Conservation (phyloP, 2,329 filamentous ascomycete species). For the Gremmenia infestans region DNA sequence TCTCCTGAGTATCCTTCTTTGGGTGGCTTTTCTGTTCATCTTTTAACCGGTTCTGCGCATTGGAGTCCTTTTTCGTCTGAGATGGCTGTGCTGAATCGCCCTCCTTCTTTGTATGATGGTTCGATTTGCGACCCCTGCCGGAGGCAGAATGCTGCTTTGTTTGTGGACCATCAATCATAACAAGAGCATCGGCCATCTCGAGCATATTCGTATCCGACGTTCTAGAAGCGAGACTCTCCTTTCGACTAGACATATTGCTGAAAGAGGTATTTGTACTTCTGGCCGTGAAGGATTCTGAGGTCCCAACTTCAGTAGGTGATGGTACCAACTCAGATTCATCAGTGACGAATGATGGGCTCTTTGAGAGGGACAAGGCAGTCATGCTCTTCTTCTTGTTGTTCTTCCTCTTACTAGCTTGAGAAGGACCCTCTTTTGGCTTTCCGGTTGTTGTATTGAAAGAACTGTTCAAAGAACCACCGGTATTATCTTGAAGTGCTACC, state of each 20-base stretch:
- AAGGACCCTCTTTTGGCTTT: no score
- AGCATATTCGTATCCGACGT: background rate
- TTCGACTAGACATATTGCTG: constrained; percentile 9
- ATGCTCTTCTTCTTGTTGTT: background rate
- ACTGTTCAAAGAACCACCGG: no score
- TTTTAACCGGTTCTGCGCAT: background rate
- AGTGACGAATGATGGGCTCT: background rate
- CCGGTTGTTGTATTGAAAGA: no score
- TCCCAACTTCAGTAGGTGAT: background rate
- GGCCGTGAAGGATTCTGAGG: background rate
- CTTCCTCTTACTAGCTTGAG: background rate
- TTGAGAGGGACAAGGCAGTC: background rate
- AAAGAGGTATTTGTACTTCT: constrained; percentile 9
- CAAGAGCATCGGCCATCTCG: background rate
- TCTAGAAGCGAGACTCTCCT: constrained; percentile 5
- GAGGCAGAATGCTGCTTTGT: background rate
- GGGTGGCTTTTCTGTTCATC: background rate
- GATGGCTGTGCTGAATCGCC: no score
- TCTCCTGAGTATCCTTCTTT: background rate
- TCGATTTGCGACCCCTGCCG: background rate
- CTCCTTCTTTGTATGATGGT: background rate
- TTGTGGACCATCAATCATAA: background rate
- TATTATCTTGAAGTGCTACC: no score
- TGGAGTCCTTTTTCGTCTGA: constrained; percentile 7
- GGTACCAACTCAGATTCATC: background rate